phyloP scores from a whole-genome alignment of 352 stramenopile genomes.

The Hyaloperonospora brassicae region DNA sequence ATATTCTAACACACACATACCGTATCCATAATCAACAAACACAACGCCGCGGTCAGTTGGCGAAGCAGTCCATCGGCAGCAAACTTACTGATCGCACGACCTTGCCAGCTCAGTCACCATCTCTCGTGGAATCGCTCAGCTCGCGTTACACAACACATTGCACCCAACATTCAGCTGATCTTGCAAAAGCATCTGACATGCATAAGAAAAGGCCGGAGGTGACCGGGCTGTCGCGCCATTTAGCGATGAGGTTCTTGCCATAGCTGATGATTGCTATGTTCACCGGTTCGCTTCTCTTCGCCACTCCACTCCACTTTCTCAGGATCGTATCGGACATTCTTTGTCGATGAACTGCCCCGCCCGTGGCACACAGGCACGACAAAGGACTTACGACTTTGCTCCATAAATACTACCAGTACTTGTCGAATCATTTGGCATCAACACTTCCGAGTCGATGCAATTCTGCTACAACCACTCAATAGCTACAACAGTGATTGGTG shows the following conservation, averaged over 20 bases:
- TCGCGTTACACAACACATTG: constrained; percentile 26
- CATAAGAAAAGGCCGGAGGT: constrained; percentile 35
- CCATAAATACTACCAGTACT: constrained; percentile 53
- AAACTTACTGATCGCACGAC: constrained; percentile 34
- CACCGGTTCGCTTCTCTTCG: constrained; percentile 14
- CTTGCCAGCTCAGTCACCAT: constrained; percentile 45
- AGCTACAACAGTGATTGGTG: constrained; percentile 39
- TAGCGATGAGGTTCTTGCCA: constrained; percentile 22
- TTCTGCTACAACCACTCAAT: constrained; percentile 36
- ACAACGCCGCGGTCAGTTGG: constrained; percentile 31
- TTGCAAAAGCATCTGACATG: constrained; percentile 52
- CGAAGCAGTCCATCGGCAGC: constrained; percentile 44
- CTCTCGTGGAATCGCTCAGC: constrained; percentile 27
- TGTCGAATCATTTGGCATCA: constrained; percentile 47
- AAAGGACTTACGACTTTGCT: constrained; percentile 51
- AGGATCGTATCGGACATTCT: constrained; percentile 22
- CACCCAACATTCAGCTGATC: constrained; percentile 45
- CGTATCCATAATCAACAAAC: constrained; percentile 41
- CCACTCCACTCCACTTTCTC: constrained; percentile 29
- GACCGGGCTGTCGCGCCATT: constrained; percentile 26
- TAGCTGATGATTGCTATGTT: constrained; percentile 16
- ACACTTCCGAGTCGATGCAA: constrained; percentile 22
- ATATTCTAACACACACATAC: too few species aligned
- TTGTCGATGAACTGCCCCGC: constrained; percentile 39
- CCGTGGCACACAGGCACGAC: constrained; percentile 48